Percentiles rank a stretch among this genome's conserved stretches.
Evolutionary conservation across 2,329 filamentous ascomycete genomes (phyloP).

Genomic region (Phyllosticta citribraziliensis): DNA sequence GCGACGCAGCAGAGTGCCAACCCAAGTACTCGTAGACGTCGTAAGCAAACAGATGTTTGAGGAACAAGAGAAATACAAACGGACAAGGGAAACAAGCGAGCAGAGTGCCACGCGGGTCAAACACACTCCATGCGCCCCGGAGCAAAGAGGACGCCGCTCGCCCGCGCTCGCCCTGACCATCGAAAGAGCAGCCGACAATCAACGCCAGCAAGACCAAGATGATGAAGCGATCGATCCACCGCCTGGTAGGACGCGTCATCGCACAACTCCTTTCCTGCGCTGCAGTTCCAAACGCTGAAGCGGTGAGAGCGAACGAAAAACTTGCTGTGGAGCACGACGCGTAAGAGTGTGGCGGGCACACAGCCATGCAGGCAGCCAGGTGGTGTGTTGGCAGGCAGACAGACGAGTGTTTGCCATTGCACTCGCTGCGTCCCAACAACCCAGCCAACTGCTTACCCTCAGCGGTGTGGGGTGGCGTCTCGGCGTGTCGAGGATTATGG

Average conservation of each 20-base stretch:
- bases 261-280: background rate
- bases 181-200: background rate
- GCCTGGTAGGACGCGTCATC: background rate
- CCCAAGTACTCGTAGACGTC: background rate
- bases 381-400: background rate
- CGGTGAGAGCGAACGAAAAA: background rate
- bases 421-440: background rate
- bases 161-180: background rate
- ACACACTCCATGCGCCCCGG: background rate
- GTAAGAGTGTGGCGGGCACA: background rate
- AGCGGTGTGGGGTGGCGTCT: background rate
- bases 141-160: background rate
- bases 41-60: background rate
- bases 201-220: background rate
- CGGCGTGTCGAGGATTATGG: background rate
- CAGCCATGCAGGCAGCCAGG: background rate
- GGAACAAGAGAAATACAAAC: background rate
- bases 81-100: background rate
- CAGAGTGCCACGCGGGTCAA: background rate
- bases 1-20: background rate
- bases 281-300: background rate
- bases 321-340: background rate
- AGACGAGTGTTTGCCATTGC: background rate
- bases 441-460: background rate
- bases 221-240: background rate